phyloP scores from a whole-genome alignment of 2,329 filamentous ascomycete species.

The Geoglossum cookeanum region DNA sequence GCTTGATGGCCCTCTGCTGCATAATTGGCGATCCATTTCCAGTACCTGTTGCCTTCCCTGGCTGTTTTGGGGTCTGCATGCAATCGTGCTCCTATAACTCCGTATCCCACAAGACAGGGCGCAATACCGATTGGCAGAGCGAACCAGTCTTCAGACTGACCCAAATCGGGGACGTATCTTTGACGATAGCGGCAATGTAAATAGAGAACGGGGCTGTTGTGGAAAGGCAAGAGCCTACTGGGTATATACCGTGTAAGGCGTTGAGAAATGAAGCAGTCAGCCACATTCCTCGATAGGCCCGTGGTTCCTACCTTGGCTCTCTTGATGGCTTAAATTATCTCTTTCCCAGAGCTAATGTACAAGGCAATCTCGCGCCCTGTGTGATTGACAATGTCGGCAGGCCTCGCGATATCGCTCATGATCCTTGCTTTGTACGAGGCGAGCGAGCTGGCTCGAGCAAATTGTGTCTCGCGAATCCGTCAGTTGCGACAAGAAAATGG shows the following conservation, averaged over 20 bases:
- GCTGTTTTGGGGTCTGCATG: conserved; percentile 40
- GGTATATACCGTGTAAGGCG: conserved; percentile 65
- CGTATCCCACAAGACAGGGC: conserved; percentile 81
- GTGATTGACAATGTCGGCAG: conserved; percentile 52
- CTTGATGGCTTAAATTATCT: conserved; percentile 54
- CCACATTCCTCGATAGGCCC: neutral
- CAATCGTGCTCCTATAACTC: conserved; percentile 54
- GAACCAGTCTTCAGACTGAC: conserved; percentile 72
- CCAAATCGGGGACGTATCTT: conserved; percentile 73
- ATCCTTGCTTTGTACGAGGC: conserved; percentile 68
- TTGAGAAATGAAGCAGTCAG: neutral
- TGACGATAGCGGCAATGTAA: neutral
- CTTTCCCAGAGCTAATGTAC: conserved; percentile 53
- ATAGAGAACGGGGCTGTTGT: neutral
- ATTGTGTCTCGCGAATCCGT: conserved; percentile 41
- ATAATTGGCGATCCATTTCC: conserved; percentile 85
- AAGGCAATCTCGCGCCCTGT: conserved; percentile 64
- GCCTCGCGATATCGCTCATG: conserved; percentile 52
- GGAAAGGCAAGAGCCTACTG: conserved; percentile 15
- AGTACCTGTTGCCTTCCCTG: conserved; percentile 53
- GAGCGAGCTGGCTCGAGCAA: conserved; percentile 68
- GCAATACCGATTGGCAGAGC: conserved; percentile 69
- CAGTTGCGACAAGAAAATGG: neutral
- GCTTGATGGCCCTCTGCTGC: conserved; percentile 58
- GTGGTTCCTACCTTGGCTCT: conserved; percentile 42